A percentile compares a stretch with the other conserved stretches of the same genome.
Evolutionary conservation across 2,329 filamentous ascomycete genomes (phyloP).

Genomic region (Allantophomopsis lycopodina): DNA sequence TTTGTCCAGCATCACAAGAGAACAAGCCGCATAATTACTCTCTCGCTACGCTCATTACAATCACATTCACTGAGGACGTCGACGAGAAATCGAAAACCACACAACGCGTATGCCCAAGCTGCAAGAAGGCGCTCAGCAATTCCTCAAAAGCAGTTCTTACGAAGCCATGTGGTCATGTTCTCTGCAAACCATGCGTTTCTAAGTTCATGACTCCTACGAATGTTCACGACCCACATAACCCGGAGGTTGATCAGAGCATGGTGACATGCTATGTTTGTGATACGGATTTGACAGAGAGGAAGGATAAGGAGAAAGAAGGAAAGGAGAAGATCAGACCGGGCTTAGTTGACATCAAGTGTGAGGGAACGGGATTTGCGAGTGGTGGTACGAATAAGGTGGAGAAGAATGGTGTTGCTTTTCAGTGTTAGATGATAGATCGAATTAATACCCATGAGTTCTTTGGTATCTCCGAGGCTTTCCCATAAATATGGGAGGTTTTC

Average conservation of each 20-base stretch:
- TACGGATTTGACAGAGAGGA: slow-evolving; percentile 47
- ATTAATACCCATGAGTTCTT: too few relatives aligned
- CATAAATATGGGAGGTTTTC: too few relatives aligned
- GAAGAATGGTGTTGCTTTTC: slow-evolving; percentile 67
- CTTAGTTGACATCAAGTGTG: slow-evolving; percentile 65
- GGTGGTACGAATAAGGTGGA: slow-evolving; percentile 74
- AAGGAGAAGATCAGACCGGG: slow-evolving; percentile 53
- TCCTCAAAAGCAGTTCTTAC: slow-evolving; percentile 69
- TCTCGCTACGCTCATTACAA: slow-evolving; percentile 61
- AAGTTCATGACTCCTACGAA: slow-evolving; percentile 61
- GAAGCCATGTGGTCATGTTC: slow-evolving; percentile 81
- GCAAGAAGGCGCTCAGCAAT: slow-evolving; percentile 72
- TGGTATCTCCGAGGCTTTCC: too few relatives aligned
- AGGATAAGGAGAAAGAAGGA: slow-evolving; percentile 28
- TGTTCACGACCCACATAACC: slow-evolving; percentile 45
- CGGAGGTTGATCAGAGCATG: slow-evolving; percentile 29
- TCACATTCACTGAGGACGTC: slow-evolving; percentile 65
- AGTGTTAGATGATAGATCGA: slow-evolving; percentile 38
- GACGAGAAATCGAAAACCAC: slow-evolving; percentile 30
- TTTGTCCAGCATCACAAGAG: slow-evolving; percentile 62
- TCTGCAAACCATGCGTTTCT: slow-evolving; percentile 73
- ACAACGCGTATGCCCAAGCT: slow-evolving; percentile 63
- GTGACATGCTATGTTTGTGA: slow-evolving; percentile 80
- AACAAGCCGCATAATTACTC: slow-evolving; percentile 60
- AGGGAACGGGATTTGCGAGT: slow-evolving; percentile 86